phyloP scores from a whole-genome alignment of 495 filamentous ascomycete species.

The Penicillium alfredii region DNA sequence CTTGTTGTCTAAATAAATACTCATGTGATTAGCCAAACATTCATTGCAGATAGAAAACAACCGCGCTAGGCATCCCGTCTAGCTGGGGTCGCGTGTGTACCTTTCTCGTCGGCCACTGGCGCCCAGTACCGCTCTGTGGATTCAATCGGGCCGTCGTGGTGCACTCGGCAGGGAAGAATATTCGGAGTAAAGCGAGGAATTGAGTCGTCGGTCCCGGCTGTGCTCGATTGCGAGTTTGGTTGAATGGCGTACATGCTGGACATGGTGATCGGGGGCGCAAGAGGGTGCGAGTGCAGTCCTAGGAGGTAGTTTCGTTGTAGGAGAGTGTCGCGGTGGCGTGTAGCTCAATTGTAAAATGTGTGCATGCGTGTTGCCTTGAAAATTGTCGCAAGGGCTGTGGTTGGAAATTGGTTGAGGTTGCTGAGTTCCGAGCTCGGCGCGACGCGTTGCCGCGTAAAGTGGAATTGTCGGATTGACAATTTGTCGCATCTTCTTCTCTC shows the following conservation, averaged over 20 bases:
- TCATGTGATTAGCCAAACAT: too few species aligned
- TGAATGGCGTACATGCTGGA: conserved; percentile 38
- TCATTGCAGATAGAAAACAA: too few species aligned
- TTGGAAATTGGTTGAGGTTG: too few species aligned
- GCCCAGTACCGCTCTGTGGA: conserved; percentile 67
- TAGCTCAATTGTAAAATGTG: too few species aligned
- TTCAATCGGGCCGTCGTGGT: conserved; percentile 68
- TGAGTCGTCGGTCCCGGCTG: conserved; percentile 9
- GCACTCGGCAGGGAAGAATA: conserved; percentile 76
- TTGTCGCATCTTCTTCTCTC: too few species aligned
- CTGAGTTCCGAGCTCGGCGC: conserved; percentile 19
- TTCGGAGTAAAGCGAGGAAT: conserved; percentile 53
- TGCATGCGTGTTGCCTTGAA: too few species aligned
- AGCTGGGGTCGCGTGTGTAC: conserved; percentile 16
- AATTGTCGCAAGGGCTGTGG: too few species aligned
- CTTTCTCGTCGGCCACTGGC: conserved; percentile 41
- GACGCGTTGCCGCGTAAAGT: conserved; percentile 38
- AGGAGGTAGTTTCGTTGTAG: too few species aligned
- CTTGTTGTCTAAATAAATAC: conserved; percentile 31
- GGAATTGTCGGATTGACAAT: conserved; percentile 8
- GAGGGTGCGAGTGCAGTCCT: too few species aligned
- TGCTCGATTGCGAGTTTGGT: conserved; percentile 13
- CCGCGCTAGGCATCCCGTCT: background rate
- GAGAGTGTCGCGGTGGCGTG: too few species aligned
- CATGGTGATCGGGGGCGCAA: too few species aligned